These are phyloP conservation scores for Physcomitrium patens DNA, from an alignment of 225 moss, liverwort and hornwort genomes.

Conservation along the genomic window DNA sequence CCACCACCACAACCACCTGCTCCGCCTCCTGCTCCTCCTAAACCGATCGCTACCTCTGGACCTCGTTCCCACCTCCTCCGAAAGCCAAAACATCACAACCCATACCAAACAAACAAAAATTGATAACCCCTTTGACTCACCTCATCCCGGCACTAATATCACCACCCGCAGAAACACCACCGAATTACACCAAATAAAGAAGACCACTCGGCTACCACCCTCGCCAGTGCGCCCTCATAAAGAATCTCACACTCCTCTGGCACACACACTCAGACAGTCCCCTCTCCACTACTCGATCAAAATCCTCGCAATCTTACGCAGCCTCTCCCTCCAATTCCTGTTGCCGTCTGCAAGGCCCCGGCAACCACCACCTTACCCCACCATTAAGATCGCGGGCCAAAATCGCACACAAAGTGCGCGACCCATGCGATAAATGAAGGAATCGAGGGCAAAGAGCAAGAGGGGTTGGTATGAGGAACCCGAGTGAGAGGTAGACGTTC, in stretches of 20 bases:
- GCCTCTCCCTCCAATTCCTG: no score
- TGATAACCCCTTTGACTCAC: not conserved
- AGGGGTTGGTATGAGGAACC: not conserved
- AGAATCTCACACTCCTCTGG: no score
- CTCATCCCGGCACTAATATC: not conserved
- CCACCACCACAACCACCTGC: not conserved
- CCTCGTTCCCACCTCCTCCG: no score
- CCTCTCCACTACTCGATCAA: not conserved
- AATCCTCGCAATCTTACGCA: not conserved
- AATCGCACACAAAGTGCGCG: no score
- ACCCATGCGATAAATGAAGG: no score
- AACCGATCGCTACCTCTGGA: not conserved
- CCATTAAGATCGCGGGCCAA: no score
- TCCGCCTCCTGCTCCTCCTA: not conserved
- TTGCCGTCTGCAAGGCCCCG: no score
- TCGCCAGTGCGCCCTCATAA: no score
- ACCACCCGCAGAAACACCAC: not conserved
- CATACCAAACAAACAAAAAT: no score
- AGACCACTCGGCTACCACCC: not conserved
- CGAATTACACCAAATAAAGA: constrained; percentile 16
- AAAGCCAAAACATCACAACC: no score
- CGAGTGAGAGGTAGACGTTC: not conserved
- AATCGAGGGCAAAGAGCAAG: not conserved
- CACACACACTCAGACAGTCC: no score
- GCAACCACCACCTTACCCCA: no score